Base-by-base conservation (phyloP, 129 eudicot genomes). In the Artemisia annua region DNA sequence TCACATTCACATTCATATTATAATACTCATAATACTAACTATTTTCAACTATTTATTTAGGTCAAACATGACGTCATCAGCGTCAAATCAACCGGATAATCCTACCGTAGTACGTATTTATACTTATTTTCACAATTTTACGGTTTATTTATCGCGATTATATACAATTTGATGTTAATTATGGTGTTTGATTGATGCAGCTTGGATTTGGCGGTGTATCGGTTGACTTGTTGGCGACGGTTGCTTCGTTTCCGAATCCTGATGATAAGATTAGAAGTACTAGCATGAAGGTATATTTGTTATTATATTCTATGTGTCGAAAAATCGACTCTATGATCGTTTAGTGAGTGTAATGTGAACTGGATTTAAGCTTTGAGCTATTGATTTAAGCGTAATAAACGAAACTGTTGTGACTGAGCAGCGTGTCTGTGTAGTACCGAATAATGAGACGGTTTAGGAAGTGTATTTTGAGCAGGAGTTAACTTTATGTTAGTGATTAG, bases 191-290 rank as follows among this genome's bases (percentile, higher is more conserved):
- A 14, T 48, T 9, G 22, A 63, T 12, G 28, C 79, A 92, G 96
- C 50, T 92, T 48, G 98, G 98, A 35, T 74, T 82, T 39, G 98
- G 98, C 19, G 72, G 84, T 49, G 85, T 81, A 17, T 12, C 77
- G 57, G 85, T 92, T 73, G 96, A 92, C 64, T 83, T 74, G 14
- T 80, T 89, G 77, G 98, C 96, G 11, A 84, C 89, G 4, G 98
- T 92, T 56, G 88, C 82, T 74, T 69, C 89, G 52, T 89, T 72
- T 67, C 98, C 98, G 19, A 83, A 87, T 7, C 98, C 95, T 16
- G 96, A 92, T 55, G 98, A 92, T 67, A 92, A 92, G 83, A 87
- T 85, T 62, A 82, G 90, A 76, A 89, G 92, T 83, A 92, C 96
- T 54, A 89, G 92, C 76, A 66, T 85, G 79, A 82, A 80, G 90